Conservation (phyloP, 2,329 filamentous ascomycete species). For the Sporothrix schenckii region DNA sequence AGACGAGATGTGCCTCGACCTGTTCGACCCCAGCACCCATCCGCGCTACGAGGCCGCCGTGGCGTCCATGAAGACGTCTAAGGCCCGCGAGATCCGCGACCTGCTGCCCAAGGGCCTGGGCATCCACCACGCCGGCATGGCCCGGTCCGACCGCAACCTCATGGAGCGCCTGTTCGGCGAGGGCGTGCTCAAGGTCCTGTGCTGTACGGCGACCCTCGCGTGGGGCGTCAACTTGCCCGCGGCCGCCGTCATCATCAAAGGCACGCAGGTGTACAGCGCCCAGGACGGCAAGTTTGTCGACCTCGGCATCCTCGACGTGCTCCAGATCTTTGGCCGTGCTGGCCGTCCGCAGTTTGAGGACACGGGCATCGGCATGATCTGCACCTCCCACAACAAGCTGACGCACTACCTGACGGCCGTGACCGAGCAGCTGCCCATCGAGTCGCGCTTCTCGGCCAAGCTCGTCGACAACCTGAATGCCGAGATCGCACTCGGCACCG, state of each 20-base stretch:
- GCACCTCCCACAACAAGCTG: conserved; percentile 91
- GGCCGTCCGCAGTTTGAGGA: conserved; percentile 98
- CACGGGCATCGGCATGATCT: conserved; percentile 96
- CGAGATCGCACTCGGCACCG: conserved; percentile 89
- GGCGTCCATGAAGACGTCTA: conserved; percentile 82
- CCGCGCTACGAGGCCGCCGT: conserved; percentile 78
- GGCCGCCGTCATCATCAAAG: conserved; percentile 96
- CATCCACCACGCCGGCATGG: conserved; percentile 96
- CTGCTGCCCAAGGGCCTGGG: conserved; percentile 88
- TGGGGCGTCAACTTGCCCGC: conserved; percentile 99
- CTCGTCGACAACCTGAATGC: conserved; percentile 96
- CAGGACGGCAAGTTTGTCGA: conserved; percentile 97
- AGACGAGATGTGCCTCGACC: conserved; percentile 75
- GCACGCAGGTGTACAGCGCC: conserved; percentile 93
- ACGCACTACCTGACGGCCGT: conserved; percentile 89
- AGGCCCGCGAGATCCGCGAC: conserved; percentile 84
- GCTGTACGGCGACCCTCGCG: conserved; percentile 95
- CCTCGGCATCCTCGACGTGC: conserved; percentile 90
- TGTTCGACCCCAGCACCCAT: conserved; percentile 81
- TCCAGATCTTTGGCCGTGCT: conserved; percentile 98
- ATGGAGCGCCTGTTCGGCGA: conserved; percentile 90
- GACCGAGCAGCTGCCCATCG: conserved; percentile 94
- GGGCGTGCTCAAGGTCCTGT: conserved; percentile 93
- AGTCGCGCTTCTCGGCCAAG: conserved; percentile 92
- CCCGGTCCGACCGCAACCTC: conserved; percentile 89